Percentiles rank a stretch among this genome's conserved stretches.
Conservation (phyloP, 805 yeast species). For the Hyphopichia homilentoma region DNA sequence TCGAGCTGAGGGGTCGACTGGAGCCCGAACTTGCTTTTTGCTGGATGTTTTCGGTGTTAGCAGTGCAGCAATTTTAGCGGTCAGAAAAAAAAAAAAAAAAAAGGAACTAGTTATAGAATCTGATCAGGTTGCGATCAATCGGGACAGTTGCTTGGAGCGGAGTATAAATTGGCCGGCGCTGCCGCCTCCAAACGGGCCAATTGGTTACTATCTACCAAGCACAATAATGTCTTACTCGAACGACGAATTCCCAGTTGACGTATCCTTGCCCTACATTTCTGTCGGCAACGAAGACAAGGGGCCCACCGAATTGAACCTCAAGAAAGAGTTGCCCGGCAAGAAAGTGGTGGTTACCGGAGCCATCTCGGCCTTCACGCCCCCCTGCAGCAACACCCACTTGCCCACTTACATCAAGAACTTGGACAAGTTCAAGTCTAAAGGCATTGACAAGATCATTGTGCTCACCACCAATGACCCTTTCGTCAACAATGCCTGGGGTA, state of each 20-base stretch:
- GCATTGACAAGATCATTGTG: slow-evolving; percentile 61
- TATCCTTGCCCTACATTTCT: slow-evolving; percentile 39
- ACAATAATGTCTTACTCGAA: not conserved
- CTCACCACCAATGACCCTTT: slow-evolving; percentile 70
- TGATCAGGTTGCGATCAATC: too few relatives aligned
- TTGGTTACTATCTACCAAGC: too few relatives aligned
- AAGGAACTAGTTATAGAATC: too few relatives aligned
- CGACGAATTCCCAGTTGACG: slow-evolving; percentile 30
- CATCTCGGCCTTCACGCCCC: slow-evolving; percentile 87
- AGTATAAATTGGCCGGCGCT: too few relatives aligned
- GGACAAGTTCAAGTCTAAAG: slow-evolving; percentile 50
- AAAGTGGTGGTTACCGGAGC: slow-evolving; percentile 69
- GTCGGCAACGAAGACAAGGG: slow-evolving; percentile 31
- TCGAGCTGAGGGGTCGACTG: too few relatives aligned
- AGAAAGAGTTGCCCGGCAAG: slow-evolving; percentile 37
- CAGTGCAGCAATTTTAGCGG: too few relatives aligned
- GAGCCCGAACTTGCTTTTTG: too few relatives aligned
- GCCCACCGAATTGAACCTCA: slow-evolving; percentile 35
- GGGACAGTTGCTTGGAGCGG: too few relatives aligned
- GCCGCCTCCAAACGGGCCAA: too few relatives aligned
- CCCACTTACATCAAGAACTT: slow-evolving; percentile 59
- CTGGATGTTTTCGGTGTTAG: too few relatives aligned
- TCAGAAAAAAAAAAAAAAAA: too few relatives aligned
- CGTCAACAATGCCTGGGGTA: slow-evolving; percentile 68
- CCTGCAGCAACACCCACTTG: slow-evolving; percentile 68